Base-by-base conservation (phyloP, 352 stramenopile species). In the Globisporangium orthogonon region DNA sequence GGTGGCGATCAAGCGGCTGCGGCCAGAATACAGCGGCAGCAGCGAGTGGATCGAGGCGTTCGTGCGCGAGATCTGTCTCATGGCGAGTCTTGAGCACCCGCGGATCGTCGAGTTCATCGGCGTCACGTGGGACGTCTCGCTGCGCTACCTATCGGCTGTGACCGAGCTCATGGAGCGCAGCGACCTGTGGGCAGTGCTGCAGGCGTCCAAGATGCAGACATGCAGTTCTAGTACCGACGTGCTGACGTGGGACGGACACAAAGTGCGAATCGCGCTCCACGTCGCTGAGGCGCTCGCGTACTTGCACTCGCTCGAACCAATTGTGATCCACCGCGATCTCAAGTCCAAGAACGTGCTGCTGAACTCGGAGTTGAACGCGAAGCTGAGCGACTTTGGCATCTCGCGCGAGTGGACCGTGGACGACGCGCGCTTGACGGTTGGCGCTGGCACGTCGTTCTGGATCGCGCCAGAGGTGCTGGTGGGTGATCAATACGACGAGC, bases 351-450 rank as follows among this genome's bases (percentile, higher is more conserved):
- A 48, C 43, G 17, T 48, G 15, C 52, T 72, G 2, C 23, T 72
- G 17, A 61, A 76, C 58, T 69, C 64, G 1, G 69, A 80, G 30
- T 67, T 86, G 65, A 65, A 86, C 45, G 76, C 78, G n/a, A 91
- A 91, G 44, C 66, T 91, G 17, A 91, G 74, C 41, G 81, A 91
- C 66, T 91, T 91, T 63, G 78, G 78, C 18, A 69, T 87, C 23
- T 87, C 74, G 0, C 76, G 78, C 14, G 74, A 87, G 51, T 70
- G 70, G 13, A 62, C 76, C 58, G 64, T 66, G 18, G 76, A 83
- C 40, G 76, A 80, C 54, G 84, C 72, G 4, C 67, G 82, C 66
- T 86, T 89, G 76, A 89, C 78, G 3, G 70, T 73, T 1, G 78
- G 76, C 7, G 81, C 87, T 52, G 79, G 79, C 1, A 87, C 79